Evolutionary conservation across 306 rosid species (phyloP), one percentile per base, ranked within the genome.

Genomic region (Vicia faba): DNA sequence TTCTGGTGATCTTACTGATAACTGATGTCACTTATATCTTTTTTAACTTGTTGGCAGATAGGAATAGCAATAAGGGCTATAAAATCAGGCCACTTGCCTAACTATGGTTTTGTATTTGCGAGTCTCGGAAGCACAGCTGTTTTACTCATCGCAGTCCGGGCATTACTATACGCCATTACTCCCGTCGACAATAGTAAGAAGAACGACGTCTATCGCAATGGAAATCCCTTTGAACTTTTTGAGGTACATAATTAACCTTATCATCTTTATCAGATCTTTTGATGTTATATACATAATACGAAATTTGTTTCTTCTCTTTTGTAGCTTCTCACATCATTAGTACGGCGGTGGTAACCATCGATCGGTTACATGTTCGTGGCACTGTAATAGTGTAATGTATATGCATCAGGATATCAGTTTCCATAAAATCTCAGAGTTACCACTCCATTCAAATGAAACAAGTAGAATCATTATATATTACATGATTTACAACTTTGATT

Each of bases 101-200:
- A 86, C 15, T 74, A 78, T 60, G 80, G 79, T 53, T 90, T 93
- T 74, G 48, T 88, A 23, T 70, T 84, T 20, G 96, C 81, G 60
- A 86, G 90, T 23, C 75, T 93, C 74, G 96, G 96, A 61, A 93
- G 99, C 83, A 90, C 97, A 16, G 97, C 88, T 67, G 89, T 93
- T 70, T 70, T 90, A 65, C 97, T 93, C 25, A 64, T 87, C 20
- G 82, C 92, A 54, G 82, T 89, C 85, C 79, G 99, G 80, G 79
- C 96, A 25, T 58, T 90, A 5, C 35, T 90, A 44, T 85, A 88
- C 66, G 66, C 81, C 13, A 8, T 90, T 75, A 76, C 85, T 74
- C 97, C 91, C 0, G 64, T 29, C 43, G 72, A 76, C 71, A 76
- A 72, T 68, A 68, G 73, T 70, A 93, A 88, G 83, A 88, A 85